These are phyloP conservation scores for Ustilago trichophora DNA, from an alignment of 1,284 basidiomycete species.

Conservation along the genomic window DNA sequence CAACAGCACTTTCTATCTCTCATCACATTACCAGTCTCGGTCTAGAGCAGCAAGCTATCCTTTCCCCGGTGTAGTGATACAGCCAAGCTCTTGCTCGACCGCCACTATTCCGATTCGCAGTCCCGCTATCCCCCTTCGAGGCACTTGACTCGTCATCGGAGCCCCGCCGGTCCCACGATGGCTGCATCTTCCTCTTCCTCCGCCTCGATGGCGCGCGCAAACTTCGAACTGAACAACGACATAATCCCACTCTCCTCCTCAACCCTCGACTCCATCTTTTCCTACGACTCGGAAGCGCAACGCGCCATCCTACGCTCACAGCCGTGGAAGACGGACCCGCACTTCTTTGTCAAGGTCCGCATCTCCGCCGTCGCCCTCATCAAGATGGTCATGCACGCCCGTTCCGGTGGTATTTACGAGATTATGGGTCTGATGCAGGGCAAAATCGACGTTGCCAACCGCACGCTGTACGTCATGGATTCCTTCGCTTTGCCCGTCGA, in stretches of 20 bases:
- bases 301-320: conserved; percentile 75
- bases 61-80: too few relatives aligned
- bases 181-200: conserved; percentile 9
- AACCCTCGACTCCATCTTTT: conserved; percentile 59
- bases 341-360: conserved; percentile 92
- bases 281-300: conserved; percentile 79
- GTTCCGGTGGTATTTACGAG: conserved; percentile 95
- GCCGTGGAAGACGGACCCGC: conserved; percentile 88
- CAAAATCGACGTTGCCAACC: conserved; percentile 83
- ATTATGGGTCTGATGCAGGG: conserved; percentile 99
- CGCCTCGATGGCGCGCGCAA: conserved; percentile 74
- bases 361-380: conserved; percentile 94
- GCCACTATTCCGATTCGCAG: too few relatives aligned
- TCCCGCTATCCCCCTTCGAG: too few relatives aligned
- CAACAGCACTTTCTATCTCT: too few relatives aligned
- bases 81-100: too few relatives aligned
- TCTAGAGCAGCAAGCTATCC: too few relatives aligned
- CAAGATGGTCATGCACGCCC: conserved; percentile 99
- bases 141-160: too few relatives aligned
- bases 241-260: conserved; percentile 67
- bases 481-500: conserved; percentile 96
- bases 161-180: too few relatives aligned
- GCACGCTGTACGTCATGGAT: conserved; percentile 84
- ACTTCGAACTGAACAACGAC: conserved; percentile 85
- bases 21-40: too few relatives aligned